Base-by-base conservation (phyloP, 164 flowering plant species). In the Tetracentron sinense region DNA sequence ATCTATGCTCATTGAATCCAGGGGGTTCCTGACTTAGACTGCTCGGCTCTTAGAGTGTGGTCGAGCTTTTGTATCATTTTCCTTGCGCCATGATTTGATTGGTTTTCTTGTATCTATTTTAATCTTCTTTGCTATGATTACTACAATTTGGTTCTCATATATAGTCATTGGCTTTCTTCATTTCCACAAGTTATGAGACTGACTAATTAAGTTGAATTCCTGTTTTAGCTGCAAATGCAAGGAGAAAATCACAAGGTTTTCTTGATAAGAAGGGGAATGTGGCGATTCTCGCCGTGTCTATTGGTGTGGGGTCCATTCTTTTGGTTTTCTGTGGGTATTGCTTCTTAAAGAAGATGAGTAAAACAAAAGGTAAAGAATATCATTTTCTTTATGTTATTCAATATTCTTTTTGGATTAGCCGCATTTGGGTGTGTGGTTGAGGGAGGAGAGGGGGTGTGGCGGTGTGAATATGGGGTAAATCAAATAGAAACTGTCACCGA, bases 221-320 rank as follows among this genome's bases (percentile, higher is more conserved):
- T 26, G 16, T 25, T 53, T 27, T 46, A 68, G 73, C 68, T 61
- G 50, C 42, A 16, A 58, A n/a, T n/a, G n/a, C 16, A 25, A 58
- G 33, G 25, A 31, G 30, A 60, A 8, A 57, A 11, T 54, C 2
- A 20, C 10, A 57, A 20, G 46, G 60, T n/a, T 20, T 22, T 35
- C 16, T 11, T 12, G 7, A 12, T 15, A 57, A 21, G 28, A 21
- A 21, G 28, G 16, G 44, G 60, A 33, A 4, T 26, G 14, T 23
- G 25, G 15, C 12, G 17, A 35, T 20, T 57, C 46, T 21, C 28
- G 7, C 60, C 3, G 46, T 57, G 6, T 35, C 25, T 57, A 3
- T 26, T 53, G 4, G 25, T 53, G 4, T 27, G 19, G 56, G 30
- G 15, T 25, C 25, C 2, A 19, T 53, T 53, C n/a, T 15, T 7